Evolutionary conservation across 1,139 yeast genomes (phyloP).

Genomic region (Hyphopichia burtonii): DNA sequence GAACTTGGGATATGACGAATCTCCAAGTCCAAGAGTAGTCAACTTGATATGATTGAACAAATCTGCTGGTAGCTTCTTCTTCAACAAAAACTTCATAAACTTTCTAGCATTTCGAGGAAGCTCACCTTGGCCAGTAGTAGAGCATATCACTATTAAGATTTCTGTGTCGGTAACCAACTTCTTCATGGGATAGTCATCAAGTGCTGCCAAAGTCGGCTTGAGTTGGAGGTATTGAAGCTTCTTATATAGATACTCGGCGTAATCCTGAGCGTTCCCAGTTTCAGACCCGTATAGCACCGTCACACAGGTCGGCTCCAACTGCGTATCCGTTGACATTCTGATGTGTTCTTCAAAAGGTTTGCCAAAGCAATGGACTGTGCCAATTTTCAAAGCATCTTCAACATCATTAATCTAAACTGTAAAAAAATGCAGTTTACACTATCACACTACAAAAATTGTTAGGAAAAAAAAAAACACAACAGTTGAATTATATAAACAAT

Average conservation of each 20-base stretch:
- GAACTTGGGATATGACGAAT: constrained; percentile 83
- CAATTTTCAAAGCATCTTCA: no score
- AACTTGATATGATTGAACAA: constrained; percentile 62
- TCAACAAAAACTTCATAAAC: constrained; percentile 73
- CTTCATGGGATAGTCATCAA: constrained; percentile 64
- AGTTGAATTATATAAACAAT: neutral
- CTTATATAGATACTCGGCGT: constrained; percentile 64
- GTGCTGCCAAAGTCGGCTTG: constrained; percentile 47
- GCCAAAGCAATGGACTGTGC: no score
- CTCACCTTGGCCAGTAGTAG: constrained; percentile 97
- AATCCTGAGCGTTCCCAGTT: constrained; percentile 90
- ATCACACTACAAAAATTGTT: no score
- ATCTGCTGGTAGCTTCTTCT: constrained; percentile 63
- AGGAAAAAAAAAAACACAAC: neutral
- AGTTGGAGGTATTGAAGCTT: constrained; percentile 57
- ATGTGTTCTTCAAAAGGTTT: no score
- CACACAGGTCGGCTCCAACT: constrained; percentile 20
- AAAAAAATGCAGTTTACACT: no score
- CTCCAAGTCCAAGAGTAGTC: constrained; percentile 91
- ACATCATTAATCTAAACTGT: no score
- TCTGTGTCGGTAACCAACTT: constrained; percentile 48
- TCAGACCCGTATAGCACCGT: constrained; percentile 86
- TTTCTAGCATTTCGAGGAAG: constrained; percentile 73
- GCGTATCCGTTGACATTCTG: neutral
- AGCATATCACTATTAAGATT: constrained; percentile 65